phyloP scores from a whole-genome alignment of 495 filamentous ascomycete genomes.

The Achaetomiella virescens region DNA sequence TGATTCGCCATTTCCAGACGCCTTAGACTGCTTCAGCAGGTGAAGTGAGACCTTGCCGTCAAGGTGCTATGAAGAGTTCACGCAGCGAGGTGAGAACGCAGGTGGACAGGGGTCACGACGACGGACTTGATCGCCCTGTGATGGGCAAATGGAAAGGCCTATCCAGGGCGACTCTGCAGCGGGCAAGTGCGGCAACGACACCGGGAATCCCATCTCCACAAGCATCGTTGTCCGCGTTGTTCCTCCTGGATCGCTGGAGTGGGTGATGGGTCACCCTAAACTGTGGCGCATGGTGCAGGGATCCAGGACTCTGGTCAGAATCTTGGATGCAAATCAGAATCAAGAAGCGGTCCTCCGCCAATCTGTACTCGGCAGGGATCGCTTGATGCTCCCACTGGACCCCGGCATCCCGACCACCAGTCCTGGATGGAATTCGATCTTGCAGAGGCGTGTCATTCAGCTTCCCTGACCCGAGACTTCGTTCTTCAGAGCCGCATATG shows the following conservation, averaged over 20 bases:
- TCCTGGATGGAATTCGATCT: neutral
- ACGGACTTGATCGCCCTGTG: neutral
- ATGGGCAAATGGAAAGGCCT: neutral
- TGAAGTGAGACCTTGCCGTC: neutral
- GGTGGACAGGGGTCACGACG: neutral
- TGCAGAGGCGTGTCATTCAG: slow-evolving; percentile 2
- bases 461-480: neutral
- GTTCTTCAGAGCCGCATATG: neutral
- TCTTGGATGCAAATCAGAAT: slow-evolving; percentile 25
- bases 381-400: neutral
- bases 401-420: neutral
- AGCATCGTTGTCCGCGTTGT: neutral
- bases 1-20: neutral
- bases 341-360: slow-evolving; percentile 10
- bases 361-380: neutral
- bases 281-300: neutral
- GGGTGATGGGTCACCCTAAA: neutral
- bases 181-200: neutral
- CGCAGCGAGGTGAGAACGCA: neutral
- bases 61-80: neutral
- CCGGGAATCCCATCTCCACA: neutral
- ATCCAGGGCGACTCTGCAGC: neutral
- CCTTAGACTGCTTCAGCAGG: neutral
- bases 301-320: slow-evolving; percentile 14
- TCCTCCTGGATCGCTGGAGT: neutral